Conservation (phyloP, 2,329 filamentous ascomycete genomes). For the Scedosporium boydii region DNA sequence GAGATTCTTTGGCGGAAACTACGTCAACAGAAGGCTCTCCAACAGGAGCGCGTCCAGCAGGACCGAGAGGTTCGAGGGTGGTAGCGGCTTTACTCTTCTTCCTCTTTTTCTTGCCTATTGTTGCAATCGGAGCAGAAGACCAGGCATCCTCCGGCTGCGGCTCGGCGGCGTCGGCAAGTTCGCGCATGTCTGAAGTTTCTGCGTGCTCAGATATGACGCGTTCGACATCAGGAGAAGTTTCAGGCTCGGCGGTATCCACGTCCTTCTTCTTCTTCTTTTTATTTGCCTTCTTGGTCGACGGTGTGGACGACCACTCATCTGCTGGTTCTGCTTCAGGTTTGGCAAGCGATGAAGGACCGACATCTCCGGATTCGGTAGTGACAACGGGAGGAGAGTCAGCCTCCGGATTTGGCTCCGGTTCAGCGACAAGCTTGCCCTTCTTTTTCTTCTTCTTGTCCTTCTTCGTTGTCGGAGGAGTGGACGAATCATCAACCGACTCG, state of each 20-base stretch:
- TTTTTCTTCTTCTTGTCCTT: conserved; percentile 19
- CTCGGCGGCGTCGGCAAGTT: neutral
- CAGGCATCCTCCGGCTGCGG: neutral
- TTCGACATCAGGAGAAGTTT: neutral
- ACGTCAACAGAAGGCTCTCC: too few relatives aligned
- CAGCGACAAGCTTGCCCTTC: conserved; percentile 19
- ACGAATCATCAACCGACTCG: neutral
- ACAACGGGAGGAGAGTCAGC: too few relatives aligned
- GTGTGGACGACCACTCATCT: neutral
- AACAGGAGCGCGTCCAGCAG: too few relatives aligned
- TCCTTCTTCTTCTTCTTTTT: too few relatives aligned
- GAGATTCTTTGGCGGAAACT: too few relatives aligned
- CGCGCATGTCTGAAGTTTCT: neutral
- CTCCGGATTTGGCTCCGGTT: neutral
- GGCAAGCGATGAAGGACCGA: too few relatives aligned
- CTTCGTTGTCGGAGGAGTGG: conserved; percentile 8
- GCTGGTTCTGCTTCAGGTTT: neutral
- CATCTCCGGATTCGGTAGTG: too few relatives aligned
- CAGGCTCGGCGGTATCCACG: too few relatives aligned
- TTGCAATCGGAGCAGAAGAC: conserved; percentile 1
- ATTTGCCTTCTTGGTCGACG: too few relatives aligned
- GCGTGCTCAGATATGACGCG: neutral
- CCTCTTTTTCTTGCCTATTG: conserved; percentile 10
- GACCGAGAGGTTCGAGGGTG: too few relatives aligned
- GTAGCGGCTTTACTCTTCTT: neutral